Evolutionary conservation across 352 stramenopile genomes (phyloP).

Genomic region (Pythium dissotocum): DNA sequence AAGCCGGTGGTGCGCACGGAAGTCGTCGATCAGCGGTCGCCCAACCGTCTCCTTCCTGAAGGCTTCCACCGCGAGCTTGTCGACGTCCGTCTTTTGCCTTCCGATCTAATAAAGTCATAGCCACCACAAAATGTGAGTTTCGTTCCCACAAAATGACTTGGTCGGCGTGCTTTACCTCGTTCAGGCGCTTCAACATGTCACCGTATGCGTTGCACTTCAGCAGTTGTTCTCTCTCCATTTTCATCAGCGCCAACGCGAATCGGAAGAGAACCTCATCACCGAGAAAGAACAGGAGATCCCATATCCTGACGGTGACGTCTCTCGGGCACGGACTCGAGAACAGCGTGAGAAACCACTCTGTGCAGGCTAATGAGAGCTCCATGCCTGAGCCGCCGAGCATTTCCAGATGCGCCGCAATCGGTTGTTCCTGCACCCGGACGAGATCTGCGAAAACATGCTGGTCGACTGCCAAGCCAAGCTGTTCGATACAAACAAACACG

Average conservation of each 20-base stretch:
- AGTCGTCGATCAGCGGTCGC: conserved; percentile 75
- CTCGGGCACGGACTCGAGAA: conserved; percentile 80
- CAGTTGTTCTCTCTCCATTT: conserved; percentile 58
- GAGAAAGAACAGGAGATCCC: conserved; percentile 83
- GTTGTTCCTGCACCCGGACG: conserved; percentile 70
- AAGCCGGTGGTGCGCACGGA: conserved; percentile 79
- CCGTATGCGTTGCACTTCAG: conserved; percentile 66
- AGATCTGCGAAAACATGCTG: conserved; percentile 89
- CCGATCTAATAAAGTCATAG: conserved; percentile 45
- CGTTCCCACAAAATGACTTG: not conserved
- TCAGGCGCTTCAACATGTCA: conserved; percentile 79
- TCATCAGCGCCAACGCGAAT: conserved; percentile 70
- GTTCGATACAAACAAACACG: not conserved
- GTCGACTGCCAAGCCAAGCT: conserved; percentile 84
- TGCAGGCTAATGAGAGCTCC: conserved; percentile 85
- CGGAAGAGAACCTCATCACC: conserved; percentile 83
- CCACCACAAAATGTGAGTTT: not conserved
- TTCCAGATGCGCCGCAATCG: conserved; percentile 62
- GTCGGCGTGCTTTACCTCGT: conserved; percentile 47
- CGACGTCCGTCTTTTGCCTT: conserved; percentile 43
- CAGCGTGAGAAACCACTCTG: conserved; percentile 87
- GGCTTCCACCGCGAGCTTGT: conserved; percentile 50
- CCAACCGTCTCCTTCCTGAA: conserved; percentile 70
- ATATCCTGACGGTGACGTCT: conserved; percentile 78
- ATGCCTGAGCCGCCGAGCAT: conserved; percentile 80